phyloP scores from a whole-genome alignment of 129 eudicot genomes.

The Artemisia annua region DNA sequence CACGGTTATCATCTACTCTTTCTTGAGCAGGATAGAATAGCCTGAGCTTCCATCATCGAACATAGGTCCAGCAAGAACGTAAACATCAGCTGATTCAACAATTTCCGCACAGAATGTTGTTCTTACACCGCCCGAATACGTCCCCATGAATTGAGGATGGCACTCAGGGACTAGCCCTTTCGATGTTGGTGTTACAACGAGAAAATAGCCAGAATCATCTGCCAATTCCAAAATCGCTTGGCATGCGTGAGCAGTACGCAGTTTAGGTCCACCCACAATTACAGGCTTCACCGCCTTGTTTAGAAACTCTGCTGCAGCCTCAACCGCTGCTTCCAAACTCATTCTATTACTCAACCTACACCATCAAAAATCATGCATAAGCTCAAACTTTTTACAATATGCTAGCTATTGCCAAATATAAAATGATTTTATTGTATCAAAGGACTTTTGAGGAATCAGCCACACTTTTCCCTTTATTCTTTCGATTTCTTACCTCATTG shows the following conservation, averaged over 20 bases:
- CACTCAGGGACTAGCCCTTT: slow-evolving; percentile 70
- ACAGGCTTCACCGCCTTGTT: slow-evolving; percentile 81
- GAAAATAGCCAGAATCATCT: slow-evolving; percentile 55
- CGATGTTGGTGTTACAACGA: slow-evolving; percentile 62
- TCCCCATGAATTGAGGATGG: slow-evolving; percentile 42
- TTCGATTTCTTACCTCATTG: too few relatives aligned
- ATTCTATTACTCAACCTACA: slow-evolving; percentile 61
- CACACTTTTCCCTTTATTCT: too few relatives aligned
- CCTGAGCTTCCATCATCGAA: too few relatives aligned
- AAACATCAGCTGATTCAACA: too few relatives aligned
- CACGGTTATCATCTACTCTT: too few relatives aligned
- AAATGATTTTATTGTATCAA: not conserved
- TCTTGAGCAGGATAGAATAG: too few relatives aligned
- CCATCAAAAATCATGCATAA: not conserved
- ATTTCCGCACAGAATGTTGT: too few relatives aligned
- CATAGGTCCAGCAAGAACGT: too few relatives aligned
- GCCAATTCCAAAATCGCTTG: slow-evolving; percentile 61
- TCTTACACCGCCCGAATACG: too few relatives aligned
- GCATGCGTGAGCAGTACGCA: slow-evolving; percentile 62
- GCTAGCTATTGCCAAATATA: too few relatives aligned
- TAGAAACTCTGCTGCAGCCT: slow-evolving; percentile 63
- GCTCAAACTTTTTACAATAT: not conserved
- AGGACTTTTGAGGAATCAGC: not conserved
- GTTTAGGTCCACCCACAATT: slow-evolving; percentile 73
- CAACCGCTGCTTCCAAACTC: slow-evolving; percentile 78